These are phyloP conservation scores for Sedum album DNA, from an alignment of 164 flowering plant species.

Conservation along the genomic window DNA sequence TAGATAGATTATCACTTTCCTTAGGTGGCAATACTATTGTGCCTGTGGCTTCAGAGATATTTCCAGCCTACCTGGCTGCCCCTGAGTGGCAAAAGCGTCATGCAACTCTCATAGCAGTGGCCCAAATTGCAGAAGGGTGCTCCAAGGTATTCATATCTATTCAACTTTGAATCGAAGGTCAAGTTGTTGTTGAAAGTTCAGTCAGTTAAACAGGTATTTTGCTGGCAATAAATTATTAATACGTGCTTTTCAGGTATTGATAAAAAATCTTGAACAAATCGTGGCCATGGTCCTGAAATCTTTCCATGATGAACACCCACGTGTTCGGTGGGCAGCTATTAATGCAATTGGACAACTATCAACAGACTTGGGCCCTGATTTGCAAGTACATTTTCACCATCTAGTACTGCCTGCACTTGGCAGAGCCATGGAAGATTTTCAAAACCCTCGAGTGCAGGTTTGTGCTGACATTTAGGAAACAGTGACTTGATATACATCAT, in stretches of 20 bases:
- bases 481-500: not conserved
- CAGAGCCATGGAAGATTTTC: conserved; percentile 88
- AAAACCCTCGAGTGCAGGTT: conserved; percentile 99
- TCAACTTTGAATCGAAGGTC: not conserved
- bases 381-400: no score
- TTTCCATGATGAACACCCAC: conserved; percentile 90
- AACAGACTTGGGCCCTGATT: no score
- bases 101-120: conserved; percentile 86
- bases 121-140: conserved; percentile 99
- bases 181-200: no score
- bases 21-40: conserved; percentile 94
- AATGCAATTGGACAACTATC: no score
- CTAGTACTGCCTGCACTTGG: conserved; percentile 79
- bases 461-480: conserved; percentile 4
- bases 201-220: no score
- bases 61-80: no score
- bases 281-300: conserved; percentile 91
- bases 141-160: conserved; percentile 49
- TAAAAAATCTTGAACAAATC: no score
- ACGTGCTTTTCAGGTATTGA: conserved; percentile 52
- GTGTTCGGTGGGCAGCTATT: conserved; percentile 99
- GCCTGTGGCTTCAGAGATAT: no score
- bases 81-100: no score
- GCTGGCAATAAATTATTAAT: no score
- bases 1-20: conserved; percentile 73